Percentiles rank a stretch among this genome's conserved stretches.
Conservation (phyloP, 352 stramenopile species). For the Phytophthora agathidicida region DNA sequence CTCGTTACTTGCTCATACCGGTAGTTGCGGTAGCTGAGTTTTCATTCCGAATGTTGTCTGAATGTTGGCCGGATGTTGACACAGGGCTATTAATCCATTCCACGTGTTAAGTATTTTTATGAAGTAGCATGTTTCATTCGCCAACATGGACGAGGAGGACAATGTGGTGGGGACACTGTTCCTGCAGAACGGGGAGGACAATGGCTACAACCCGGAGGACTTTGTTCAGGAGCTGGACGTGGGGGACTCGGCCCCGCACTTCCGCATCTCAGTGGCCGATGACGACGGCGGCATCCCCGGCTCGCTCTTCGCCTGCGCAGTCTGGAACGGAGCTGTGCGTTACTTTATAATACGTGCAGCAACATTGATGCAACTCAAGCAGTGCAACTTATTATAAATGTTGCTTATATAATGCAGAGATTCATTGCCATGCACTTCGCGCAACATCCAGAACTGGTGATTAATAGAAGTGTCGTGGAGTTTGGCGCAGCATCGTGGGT, state of each 20-base stretch:
- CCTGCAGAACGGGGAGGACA: conserved; percentile 46
- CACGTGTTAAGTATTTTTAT: not conserved
- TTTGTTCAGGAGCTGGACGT: conserved; percentile 44
- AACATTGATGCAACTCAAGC: not conserved
- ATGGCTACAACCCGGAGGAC: conserved; percentile 45
- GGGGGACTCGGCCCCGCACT: conserved; percentile 16
- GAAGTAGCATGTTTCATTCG: no score
- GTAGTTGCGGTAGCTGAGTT: no score
- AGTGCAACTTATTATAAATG: not conserved
- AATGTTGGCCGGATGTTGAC: no score
- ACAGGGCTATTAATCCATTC: no score
- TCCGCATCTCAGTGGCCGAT: conserved; percentile 50
- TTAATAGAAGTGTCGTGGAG: conserved; percentile 41
- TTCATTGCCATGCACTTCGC: conserved; percentile 56
- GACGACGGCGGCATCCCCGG: conserved; percentile 57
- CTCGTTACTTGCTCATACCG: no score
- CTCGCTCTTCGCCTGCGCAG: conserved; percentile 52
- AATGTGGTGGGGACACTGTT: conserved; percentile 49
- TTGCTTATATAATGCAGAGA: conserved; percentile 24
- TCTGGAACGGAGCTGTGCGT: conserved; percentile 56
- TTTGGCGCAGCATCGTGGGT: conserved; percentile 62
- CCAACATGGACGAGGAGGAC: conserved; percentile 23
- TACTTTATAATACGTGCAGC: not conserved
- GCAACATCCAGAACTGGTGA: conserved; percentile 35
- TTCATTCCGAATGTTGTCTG: no score